Conservation (phyloP, 1,139 yeast genomes). For the Trichomonascaceae sp. region DNA sequence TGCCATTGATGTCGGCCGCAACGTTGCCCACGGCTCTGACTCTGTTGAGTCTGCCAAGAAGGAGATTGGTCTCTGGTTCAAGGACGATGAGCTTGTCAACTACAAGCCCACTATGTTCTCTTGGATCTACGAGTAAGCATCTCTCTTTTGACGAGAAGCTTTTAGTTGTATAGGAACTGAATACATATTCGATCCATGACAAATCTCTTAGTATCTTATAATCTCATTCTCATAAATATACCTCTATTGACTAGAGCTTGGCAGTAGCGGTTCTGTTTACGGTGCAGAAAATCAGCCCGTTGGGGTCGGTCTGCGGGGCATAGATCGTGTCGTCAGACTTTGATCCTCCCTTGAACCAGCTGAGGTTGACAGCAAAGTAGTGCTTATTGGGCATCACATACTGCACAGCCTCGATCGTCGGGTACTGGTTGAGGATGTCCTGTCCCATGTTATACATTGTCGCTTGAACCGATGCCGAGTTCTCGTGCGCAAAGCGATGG, state of each 20-base stretch:
- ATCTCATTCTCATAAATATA: too few species aligned
- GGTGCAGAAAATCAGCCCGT: constrained; percentile 77
- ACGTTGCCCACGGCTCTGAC: constrained; percentile 98
- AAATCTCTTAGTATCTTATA: too few species aligned
- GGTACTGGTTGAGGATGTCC: constrained; percentile 47
- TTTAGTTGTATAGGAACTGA: too few species aligned
- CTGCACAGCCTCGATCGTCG: constrained; percentile 47
- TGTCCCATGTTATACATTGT: constrained; percentile 89
- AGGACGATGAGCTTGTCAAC: constrained; percentile 87
- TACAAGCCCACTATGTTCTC: constrained; percentile 76
- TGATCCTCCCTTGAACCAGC: constrained; percentile 63
- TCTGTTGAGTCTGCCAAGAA: constrained; percentile 95
- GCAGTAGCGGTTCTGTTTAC: constrained; percentile 46
- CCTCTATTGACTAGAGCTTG: constrained; percentile 14
- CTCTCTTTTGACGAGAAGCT: too few species aligned
- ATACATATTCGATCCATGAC: too few species aligned
- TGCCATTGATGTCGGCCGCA: constrained; percentile 88
- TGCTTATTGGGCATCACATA: constrained; percentile 85
- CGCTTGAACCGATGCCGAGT: constrained; percentile 87
- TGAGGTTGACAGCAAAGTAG: constrained; percentile 63
- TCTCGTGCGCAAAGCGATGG: constrained; percentile 68
- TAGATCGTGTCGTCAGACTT: constrained; percentile 68
- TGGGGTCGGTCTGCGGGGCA: constrained; percentile 87
- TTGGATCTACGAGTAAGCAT: constrained; percentile 83
- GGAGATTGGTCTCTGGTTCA: constrained; percentile 97